phyloP scores from a whole-genome alignment of 805 yeast genomes.

The Nakazawaea ishiwadae region DNA sequence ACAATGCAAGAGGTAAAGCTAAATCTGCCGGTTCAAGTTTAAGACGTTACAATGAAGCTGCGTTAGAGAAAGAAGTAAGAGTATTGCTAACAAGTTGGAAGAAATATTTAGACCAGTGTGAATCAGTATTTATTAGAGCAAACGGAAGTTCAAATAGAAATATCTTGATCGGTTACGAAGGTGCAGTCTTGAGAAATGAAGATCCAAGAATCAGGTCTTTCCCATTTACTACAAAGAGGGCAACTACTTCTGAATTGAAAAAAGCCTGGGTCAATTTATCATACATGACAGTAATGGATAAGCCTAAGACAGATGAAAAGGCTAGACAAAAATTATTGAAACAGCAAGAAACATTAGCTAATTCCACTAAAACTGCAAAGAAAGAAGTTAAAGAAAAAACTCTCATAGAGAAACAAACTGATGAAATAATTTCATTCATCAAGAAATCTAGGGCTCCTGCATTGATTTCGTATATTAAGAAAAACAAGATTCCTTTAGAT shows the following conservation, averaged over 20 bases:
- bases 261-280: conserved; percentile 80
- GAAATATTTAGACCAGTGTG: conserved; percentile 51
- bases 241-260: conserved; percentile 76
- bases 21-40: conserved; percentile 92
- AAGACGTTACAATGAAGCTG: conserved; percentile 86
- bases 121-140: conserved; percentile 74
- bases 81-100: conserved; percentile 67
- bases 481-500: conserved; percentile 50
- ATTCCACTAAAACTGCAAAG: conserved; percentile 18
- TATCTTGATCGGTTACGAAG: conserved; percentile 62
- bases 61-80: conserved; percentile 72
- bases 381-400: conserved; percentile 18
- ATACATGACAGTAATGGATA: conserved; percentile 46
- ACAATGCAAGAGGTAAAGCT: conserved; percentile 90
- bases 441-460: conserved; percentile 78
- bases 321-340: conserved; percentile 23
- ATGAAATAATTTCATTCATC: conserved; percentile 53
- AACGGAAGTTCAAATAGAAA: conserved; percentile 65
- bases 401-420: conserved; percentile 45
- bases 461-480: conserved; percentile 54
- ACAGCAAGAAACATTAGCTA: conserved; percentile 26
- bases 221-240: conserved; percentile 89
- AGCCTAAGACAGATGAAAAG: conserved; percentile 43
- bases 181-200: conserved; percentile 41
- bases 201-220: conserved; percentile 65